These are phyloP conservation scores for Gardenia jasminoides DNA, from an alignment of 257 asterid species.

Conservation along the genomic window DNA sequence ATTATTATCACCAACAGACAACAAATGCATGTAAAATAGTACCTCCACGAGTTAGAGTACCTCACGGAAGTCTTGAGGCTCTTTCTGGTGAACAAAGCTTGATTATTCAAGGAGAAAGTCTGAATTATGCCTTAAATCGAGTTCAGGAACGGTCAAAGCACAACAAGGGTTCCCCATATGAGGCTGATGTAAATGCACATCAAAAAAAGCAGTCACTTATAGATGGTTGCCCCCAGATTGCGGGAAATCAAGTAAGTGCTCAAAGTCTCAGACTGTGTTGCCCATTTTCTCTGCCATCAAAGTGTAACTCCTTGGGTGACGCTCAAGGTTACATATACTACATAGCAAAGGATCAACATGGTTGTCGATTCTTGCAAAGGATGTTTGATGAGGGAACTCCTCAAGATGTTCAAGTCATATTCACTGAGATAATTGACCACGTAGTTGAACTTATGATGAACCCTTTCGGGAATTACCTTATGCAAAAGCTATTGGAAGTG, in stretches of 20 bases:
- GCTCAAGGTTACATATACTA: conserved; percentile 48
- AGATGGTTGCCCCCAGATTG: conserved; percentile 25
- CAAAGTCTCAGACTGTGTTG: conserved; percentile 23
- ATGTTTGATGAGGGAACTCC: conserved; percentile 79
- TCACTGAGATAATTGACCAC: conserved; percentile 66
- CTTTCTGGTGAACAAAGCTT: conserved; percentile 48
- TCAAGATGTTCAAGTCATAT: conserved; percentile 64
- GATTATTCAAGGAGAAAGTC: conserved; percentile 48
- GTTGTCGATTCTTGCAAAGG: conserved; percentile 87
- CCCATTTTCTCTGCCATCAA: conserved; percentile 41
- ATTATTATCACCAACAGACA: conserved; percentile 25
- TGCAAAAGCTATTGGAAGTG: conserved; percentile 86
- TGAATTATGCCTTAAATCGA: conserved; percentile 31
- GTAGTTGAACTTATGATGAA: conserved; percentile 85
- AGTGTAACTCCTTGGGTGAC: conserved; percentile 53
- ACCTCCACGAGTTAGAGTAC: conserved; percentile 31
- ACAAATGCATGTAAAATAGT: conserved; percentile 35
- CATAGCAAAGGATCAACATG: conserved; percentile 88
- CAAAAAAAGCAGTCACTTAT: conserved; percentile 38
- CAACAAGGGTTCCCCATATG: conserved; percentile 26
- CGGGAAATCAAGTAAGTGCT: conserved; percentile 29
- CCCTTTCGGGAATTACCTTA: conserved; percentile 93
- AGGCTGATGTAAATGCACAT: conserved; percentile 31
- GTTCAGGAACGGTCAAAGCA: conserved; percentile 32
- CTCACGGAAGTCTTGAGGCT: conserved; percentile 37